phyloP scores from a whole-genome alignment of 371 early-diverging fungal species.

The Phascolomyces articulosus region DNA sequence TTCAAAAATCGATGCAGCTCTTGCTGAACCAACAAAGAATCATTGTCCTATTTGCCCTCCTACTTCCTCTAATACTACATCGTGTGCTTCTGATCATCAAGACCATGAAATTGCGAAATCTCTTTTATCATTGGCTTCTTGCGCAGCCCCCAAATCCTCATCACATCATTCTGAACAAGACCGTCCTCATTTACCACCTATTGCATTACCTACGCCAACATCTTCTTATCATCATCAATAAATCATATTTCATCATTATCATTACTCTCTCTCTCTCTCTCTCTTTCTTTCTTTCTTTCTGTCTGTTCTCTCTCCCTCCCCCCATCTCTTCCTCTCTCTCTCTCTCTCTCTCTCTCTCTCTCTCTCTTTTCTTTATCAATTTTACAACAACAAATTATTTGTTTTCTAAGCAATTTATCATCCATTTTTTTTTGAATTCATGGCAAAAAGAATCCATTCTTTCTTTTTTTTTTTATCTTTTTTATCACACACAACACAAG shows the following conservation, averaged over 20 bases:
- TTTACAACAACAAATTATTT: too few species aligned
- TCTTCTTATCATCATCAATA: slow-evolving; percentile 5
- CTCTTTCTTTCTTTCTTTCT: neutral
- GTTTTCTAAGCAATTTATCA: too few species aligned
- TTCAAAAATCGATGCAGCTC: slow-evolving; percentile 54
- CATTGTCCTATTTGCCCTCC: slow-evolving; percentile 16
- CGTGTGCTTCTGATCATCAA: slow-evolving; percentile 15
- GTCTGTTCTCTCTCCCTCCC: neutral
- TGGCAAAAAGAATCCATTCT: neutral
- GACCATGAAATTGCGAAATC: slow-evolving; percentile 28
- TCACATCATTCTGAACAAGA: slow-evolving; percentile 5
- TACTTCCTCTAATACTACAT: too few species aligned
- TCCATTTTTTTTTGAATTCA: too few species aligned
- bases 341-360: too few species aligned
- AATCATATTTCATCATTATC: neutral
- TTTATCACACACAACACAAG: neutral
- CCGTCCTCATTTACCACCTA: slow-evolving; percentile 17
- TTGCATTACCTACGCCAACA: slow-evolving; percentile 7
- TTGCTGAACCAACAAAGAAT: slow-evolving; percentile 21
- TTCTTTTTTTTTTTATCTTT: neutral
- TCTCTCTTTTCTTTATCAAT: too few species aligned
- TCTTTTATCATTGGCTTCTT: slow-evolving; percentile 24
- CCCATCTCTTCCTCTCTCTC: too few species aligned
- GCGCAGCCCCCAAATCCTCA: slow-evolving; percentile 14
- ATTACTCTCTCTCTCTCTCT: neutral